phyloP scores from a whole-genome alignment of 306 rosid species.

The Phaseolus lunatus region DNA sequence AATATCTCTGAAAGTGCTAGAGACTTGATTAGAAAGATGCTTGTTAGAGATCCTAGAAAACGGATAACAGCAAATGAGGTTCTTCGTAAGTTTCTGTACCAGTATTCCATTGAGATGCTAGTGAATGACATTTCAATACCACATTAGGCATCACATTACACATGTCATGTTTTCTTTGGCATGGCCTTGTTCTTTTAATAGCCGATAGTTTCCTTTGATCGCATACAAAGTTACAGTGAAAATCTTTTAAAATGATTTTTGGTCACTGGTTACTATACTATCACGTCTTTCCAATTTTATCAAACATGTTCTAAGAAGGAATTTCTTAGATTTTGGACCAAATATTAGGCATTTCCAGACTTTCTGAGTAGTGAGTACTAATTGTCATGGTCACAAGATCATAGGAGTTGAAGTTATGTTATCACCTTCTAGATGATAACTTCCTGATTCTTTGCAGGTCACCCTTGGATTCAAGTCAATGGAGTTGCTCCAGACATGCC shows the following conservation, averaged over 20 bases:
- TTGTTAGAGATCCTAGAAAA: slow-evolving; percentile 70
- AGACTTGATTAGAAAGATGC: slow-evolving; percentile 79
- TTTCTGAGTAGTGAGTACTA: slow-evolving; percentile 3
- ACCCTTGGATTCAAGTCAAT: slow-evolving; percentile 86
- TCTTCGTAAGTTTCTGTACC: slow-evolving; percentile 63
- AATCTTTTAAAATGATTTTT: not conserved
- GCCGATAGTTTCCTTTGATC: not conserved
- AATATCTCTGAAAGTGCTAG: slow-evolving; percentile 77
- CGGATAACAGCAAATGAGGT: slow-evolving; percentile 76
- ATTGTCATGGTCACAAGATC: not conserved
- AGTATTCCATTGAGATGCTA: not conserved
- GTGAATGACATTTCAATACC: not conserved
- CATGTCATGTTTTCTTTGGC: not conserved
- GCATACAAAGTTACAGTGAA: not conserved
- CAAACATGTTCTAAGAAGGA: not conserved
- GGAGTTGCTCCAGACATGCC: slow-evolving; percentile 79
- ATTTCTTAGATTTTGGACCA: not conserved
- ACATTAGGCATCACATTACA: not conserved
- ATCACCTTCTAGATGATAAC: slow-evolving; percentile 21
- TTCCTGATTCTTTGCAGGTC: slow-evolving; percentile 59
- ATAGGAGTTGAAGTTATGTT: slow-evolving; percentile 11
- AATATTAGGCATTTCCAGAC: slow-evolving; percentile 3
- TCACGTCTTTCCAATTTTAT: not conserved
- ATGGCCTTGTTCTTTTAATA: not conserved
- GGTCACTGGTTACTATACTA: not conserved